Conservation (phyloP, 768 basidiomycete genomes). For the Tricholoma saponaceum region DNA sequence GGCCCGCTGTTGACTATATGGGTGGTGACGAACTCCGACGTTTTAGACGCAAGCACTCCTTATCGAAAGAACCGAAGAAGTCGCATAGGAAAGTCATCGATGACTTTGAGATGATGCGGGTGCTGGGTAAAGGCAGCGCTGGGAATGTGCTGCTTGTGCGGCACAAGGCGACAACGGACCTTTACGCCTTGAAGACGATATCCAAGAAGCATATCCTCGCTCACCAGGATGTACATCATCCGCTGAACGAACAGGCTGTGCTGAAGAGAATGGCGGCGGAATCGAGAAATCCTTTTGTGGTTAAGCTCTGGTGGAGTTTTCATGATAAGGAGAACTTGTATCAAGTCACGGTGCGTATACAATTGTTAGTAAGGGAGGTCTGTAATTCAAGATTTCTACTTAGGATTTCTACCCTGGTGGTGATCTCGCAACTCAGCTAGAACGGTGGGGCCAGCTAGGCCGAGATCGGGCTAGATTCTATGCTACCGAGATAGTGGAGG, state of each 20-base stretch:
- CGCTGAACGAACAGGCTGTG: conserved; percentile 93
- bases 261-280: conserved; percentile 91
- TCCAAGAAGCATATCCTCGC: conserved; percentile 96
- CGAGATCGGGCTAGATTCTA: conserved; percentile 97
- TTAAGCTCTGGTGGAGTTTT: conserved; percentile 97
- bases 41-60: too few species aligned
- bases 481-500: conserved; percentile 95
- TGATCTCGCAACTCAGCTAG: conserved; percentile 95
- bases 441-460: conserved; percentile 91
- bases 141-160: conserved; percentile 93
- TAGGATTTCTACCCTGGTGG: conserved; percentile 95
- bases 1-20: too few species aligned
- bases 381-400: neutral
- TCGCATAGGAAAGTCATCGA: conserved; percentile 79
- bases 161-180: conserved; percentile 62
- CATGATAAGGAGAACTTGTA: conserved; percentile 97
- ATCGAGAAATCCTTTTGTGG: conserved; percentile 88
- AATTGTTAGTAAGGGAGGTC: neutral
- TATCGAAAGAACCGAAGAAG: conserved; percentile 48
- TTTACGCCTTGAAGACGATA: conserved; percentile 96
- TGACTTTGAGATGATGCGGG: conserved; percentile 97
- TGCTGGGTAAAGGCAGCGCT: conserved; percentile 95
- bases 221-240: conserved; percentile 94
- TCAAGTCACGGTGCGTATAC: conserved; percentile 76
- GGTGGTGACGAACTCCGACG: too few species aligned